Evolutionary conservation across 2,329 filamentous ascomycete species (phyloP).

Genomic region (Dactylonectria macrodidyma): DNA sequence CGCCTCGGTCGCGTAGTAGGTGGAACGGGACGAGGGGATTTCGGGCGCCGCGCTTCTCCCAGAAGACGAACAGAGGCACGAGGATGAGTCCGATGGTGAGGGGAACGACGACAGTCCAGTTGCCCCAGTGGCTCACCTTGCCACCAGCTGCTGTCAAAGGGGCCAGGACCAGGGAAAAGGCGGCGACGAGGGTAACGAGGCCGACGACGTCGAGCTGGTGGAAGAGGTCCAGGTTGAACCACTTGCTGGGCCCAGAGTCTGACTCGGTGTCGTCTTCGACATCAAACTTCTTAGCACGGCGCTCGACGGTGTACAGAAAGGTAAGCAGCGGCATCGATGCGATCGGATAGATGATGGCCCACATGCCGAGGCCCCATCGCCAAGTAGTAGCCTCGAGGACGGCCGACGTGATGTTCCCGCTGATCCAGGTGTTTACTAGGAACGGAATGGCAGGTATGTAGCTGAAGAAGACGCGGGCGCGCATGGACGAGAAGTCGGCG

Average conservation of each 20-base stretch:
- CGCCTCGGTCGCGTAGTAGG: slow-evolving; percentile 71
- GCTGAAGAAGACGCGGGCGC: slow-evolving; percentile 72
- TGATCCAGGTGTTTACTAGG: slow-evolving; percentile 75
- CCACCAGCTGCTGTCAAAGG: slow-evolving; percentile 71
- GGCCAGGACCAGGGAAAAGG: slow-evolving; percentile 63
- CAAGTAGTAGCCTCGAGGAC: slow-evolving; percentile 67
- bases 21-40: slow-evolving; percentile 70
- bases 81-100: slow-evolving; percentile 65
- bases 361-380: slow-evolving; percentile 77
- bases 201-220: slow-evolving; percentile 69
- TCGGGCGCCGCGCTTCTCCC: slow-evolving; percentile 66
- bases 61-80: slow-evolving; percentile 65
- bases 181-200: slow-evolving; percentile 61
- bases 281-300: slow-evolving; percentile 33
- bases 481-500: slow-evolving; percentile 72
- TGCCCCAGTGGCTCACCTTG: slow-evolving; percentile 62
- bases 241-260: slow-evolving; percentile 35
- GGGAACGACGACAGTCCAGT: slow-evolving; percentile 65
- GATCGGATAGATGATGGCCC: slow-evolving; percentile 72
- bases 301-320: slow-evolving; percentile 55
- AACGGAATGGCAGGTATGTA: slow-evolving; percentile 74
- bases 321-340: slow-evolving; percentile 68
- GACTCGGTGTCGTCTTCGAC: background rate
- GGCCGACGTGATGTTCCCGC: slow-evolving; percentile 68
- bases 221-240: slow-evolving; percentile 62